phyloP scores from a whole-genome alignment of 352 stramenopile species.

The Blastocystis sp. region DNA sequence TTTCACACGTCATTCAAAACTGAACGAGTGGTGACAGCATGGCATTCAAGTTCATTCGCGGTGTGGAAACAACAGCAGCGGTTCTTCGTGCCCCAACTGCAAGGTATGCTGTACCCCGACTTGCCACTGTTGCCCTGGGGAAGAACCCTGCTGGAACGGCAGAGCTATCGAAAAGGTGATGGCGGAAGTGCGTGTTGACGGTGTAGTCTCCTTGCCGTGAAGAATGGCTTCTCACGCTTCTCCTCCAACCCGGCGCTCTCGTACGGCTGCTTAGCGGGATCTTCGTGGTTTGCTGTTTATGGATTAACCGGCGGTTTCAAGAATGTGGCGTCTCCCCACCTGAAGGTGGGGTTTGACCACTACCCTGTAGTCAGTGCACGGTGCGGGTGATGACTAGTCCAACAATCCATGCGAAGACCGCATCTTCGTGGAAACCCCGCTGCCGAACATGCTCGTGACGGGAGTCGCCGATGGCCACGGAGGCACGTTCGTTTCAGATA shows the following conservation, averaged over 20 bases:
- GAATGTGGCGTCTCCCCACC: background rate
- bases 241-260: background rate
- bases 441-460: slow-evolving; percentile 16
- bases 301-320: slow-evolving; percentile 28
- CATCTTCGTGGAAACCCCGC: slow-evolving; percentile 36
- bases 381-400: slow-evolving; percentile 10
- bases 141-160: no score
- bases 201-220: background rate
- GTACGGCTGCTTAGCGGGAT: slow-evolving; percentile 8
- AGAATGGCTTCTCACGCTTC: background rate
- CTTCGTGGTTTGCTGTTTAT: slow-evolving; percentile 35
- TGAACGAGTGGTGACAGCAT: no score
- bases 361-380: slow-evolving; percentile 7
- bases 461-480: slow-evolving; percentile 49
- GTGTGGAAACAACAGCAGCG: no score
- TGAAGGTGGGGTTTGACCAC: slow-evolving; percentile 44
- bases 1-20: no score
- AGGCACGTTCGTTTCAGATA: slow-evolving; percentile 54
- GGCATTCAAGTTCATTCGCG: no score
- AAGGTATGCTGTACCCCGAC: no score
- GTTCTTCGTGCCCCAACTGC: no score
- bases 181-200: background rate
- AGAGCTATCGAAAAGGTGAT: no score
- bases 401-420: slow-evolving; percentile 62
- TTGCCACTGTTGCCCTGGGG: no score